These are phyloP conservation scores for Floccularia luteovirens DNA, from an alignment of 768 basidiomycete genomes.

Conservation along the genomic window DNA sequence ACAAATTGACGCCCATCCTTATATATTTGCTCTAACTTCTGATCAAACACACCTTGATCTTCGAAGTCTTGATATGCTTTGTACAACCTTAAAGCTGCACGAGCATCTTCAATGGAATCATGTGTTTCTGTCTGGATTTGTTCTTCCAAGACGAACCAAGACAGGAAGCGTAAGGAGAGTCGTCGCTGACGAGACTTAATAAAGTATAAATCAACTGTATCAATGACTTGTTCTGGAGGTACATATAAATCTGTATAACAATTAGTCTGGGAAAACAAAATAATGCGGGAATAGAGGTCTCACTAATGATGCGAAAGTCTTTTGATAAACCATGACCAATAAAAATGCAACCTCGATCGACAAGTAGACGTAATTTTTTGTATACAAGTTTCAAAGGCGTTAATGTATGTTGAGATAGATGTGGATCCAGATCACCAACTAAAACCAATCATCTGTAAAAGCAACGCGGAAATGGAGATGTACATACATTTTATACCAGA, in stretches of 20 bases:
- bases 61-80: slow-evolving; percentile 76
- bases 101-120: slow-evolving; percentile 97
- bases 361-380: slow-evolving; percentile 90
- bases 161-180: slow-evolving; percentile 85
- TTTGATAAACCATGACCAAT: slow-evolving; percentile 96
- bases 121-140: slow-evolving; percentile 92
- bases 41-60: slow-evolving; percentile 70
- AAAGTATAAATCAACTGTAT: slow-evolving; percentile 97
- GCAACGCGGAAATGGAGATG: not conserved
- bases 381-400: slow-evolving; percentile 97
- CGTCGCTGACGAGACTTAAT: slow-evolving; percentile 74
- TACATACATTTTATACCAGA: slow-evolving; percentile 88
- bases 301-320: slow-evolving; percentile 98
- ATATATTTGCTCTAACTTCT: slow-evolving; percentile 82
- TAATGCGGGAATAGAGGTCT: slow-evolving; percentile 17
- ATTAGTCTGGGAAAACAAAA: not conserved
- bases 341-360: slow-evolving; percentile 94
- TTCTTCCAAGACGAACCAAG: slow-evolving; percentile 89
- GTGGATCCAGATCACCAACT: slow-evolving; percentile 93
- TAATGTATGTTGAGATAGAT: slow-evolving; percentile 75
- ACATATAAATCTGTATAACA: slow-evolving; percentile 77
- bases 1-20: slow-evolving; percentile 71
- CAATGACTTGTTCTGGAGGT: slow-evolving; percentile 91
- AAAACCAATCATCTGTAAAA: slow-evolving; percentile 5
- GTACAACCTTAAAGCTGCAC: slow-evolving; percentile 78